These are phyloP conservation scores for Backusella morwellensis DNA, from an alignment of 192 early-diverging fungal genomes.

Conservation along the genomic window DNA sequence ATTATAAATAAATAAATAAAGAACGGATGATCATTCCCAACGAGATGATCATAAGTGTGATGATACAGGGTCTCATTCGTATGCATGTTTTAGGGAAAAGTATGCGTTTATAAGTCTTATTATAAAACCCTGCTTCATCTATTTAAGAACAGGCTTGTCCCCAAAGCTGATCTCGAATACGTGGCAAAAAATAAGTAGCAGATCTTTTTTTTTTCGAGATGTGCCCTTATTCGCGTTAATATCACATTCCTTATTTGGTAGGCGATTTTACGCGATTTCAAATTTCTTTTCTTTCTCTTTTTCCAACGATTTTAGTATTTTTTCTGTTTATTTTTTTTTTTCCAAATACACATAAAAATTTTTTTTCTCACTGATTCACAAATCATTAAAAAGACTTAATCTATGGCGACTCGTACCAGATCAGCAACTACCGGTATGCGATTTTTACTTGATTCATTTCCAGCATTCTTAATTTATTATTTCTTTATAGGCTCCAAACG, in stretches of 20 bases:
- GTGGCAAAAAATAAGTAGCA: neutral
- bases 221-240: neutral
- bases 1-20: neutral
- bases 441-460: neutral
- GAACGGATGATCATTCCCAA: neutral
- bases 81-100: no score
- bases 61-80: no score
- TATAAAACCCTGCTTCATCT: neutral
- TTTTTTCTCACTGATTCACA: neutral
- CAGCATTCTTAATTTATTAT: neutral
- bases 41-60: neutral
- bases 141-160: neutral
- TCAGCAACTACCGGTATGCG: neutral
- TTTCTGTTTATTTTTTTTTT: neutral
- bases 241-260: neutral
- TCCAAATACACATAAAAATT: neutral
- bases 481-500: neutral
- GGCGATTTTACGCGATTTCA: neutral
- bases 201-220: neutral
- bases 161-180: neutral
- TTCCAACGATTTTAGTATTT: neutral
- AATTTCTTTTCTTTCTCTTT: neutral
- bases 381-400: neutral
- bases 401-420: conserved; percentile 1
- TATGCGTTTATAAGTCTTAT: no score